Base-by-base conservation (phyloP, 148 eudicot genomes). In the Fagopyrum homotropicum region DNA sequence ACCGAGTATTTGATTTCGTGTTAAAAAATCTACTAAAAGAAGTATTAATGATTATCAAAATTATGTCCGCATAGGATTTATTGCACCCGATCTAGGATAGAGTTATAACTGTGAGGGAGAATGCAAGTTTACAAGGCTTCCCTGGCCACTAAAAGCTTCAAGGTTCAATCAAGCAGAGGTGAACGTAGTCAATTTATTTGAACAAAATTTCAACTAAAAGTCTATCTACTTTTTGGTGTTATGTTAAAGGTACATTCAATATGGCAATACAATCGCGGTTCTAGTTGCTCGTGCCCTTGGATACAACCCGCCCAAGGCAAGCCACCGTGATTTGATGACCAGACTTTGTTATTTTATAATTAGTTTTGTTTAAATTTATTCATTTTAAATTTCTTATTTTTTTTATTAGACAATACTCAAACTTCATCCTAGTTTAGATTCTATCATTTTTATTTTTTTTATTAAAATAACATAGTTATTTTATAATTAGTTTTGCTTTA, bases 51-150 rank as follows among this genome's bases (percentile, higher is more conserved):
- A 17, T 66, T 1, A 1, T 15, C 19, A 17, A 40, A 43, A 30
- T 15, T 6, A 35, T 66, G 71, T 66, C 47, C 15, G 16, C 9
- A 9, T 70, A 89, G 90, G 57, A 50, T 2, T 74, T 89, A 45
- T 69, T 87, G 73, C 98, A 94, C 46, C 98, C 97, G 0, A 0
- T 59, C 0, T 97, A 92, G 81, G 90, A 88, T 45, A 64, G 97
- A 45, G 97, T 95, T 1, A 79, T 95, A 2, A 87, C 96, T 0
- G 76, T 95, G 3, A 82, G 97, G n/a, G 98, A 95, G 44, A 95
- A 95, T 77, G 97, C 98, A 14, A 73, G 97, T 12, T 45, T 95
- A 1, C 98, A 94, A 59, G 98, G 98, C 0, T 95, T 95, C 47
- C 92, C 98, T 0, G 96, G 92, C 69, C 86, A 86, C 15, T 92